Evolutionary conservation across 306 rosid species (phyloP).

Genomic region (Prunus davidiana): DNA sequence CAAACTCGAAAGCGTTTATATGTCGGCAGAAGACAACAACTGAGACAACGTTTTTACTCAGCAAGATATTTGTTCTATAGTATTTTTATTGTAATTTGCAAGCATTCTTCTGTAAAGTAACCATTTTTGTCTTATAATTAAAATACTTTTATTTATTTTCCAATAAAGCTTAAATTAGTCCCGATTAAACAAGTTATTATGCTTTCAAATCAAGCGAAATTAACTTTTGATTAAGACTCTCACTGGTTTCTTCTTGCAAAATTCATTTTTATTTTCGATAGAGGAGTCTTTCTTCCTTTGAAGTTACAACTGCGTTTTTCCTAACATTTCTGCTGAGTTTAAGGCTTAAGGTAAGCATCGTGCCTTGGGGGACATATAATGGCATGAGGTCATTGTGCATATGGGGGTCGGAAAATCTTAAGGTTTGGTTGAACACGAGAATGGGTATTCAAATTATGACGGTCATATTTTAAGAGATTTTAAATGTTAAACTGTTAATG

Average conservation of each 20-base stretch:
- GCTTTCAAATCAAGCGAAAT: neutral
- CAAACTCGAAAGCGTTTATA: neutral
- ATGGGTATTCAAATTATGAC: too few species aligned
- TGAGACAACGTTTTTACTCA: neutral
- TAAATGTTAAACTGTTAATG: too few species aligned
- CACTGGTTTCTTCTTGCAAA: neutral
- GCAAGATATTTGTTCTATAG: neutral
- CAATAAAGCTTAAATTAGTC: neutral
- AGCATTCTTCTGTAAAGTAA: neutral
- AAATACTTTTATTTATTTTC: neutral
- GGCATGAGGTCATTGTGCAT: neutral
- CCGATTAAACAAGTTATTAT: neutral
- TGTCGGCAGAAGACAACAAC: neutral
- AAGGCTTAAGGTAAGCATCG: constrained; percentile 2
- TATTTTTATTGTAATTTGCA: neutral
- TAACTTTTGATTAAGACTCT: neutral
- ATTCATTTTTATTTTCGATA: neutral
- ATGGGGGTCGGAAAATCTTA: neutral
- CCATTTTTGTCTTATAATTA: neutral
- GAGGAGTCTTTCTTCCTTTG: neutral
- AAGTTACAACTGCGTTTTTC: neutral
- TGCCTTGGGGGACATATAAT: neutral
- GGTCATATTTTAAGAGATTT: too few species aligned
- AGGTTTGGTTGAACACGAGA: neutral
- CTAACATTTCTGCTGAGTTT: neutral